Evolutionary conservation across 2,329 filamentous ascomycete genomes (phyloP), one percentile per base, ranked within the genome.

Genomic region (Fusarium sambucinum): DNA sequence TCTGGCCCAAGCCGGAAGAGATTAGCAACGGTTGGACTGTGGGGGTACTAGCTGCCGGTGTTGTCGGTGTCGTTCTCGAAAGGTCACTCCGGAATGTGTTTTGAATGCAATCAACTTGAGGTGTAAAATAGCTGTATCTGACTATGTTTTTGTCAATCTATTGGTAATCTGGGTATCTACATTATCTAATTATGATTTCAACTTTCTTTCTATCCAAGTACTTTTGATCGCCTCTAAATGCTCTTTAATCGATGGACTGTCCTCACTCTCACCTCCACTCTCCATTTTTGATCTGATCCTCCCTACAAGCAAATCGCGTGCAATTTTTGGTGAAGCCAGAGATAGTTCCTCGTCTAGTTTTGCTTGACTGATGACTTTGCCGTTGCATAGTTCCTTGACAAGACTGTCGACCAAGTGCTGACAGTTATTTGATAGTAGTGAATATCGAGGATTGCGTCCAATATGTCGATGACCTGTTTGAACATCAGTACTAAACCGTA

Each of bases 321-420:
- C 72, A 54, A 74, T 73, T 21, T 73, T 74, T 0, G 70, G 69
- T 0, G 72, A 74, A 3, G 35, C 61, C 0, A 73, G 48, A 2
- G 66, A 56, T 5, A 74, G 8, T 1, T 74, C 72, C 4, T 74
- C 72, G 2, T 73, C 70, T 0, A 74, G 23, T 9, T 73, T 74
- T 3, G 72, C 68, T 21, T 73, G 70, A 7, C 55, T 72, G 12
- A 74, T 74, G 0, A 74, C 63, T 11, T 73, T 74, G 5, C 72
- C 72, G 25, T 74, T 66, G 45, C 72, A 74, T 0, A 74, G 38
- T n/a, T 69, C 72, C 13, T 71, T 74, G n/a, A 74, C 69, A 2
- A 74, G 60, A 4, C 55, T 69, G 3, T 74, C 70, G 0, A 74
- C 72, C 0, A 74, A 3, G 16, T 74, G 72, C 32, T 74, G 72